phyloP scores from a whole-genome alignment of 768 basidiomycete species.

The Tephrocybe sp. region DNA sequence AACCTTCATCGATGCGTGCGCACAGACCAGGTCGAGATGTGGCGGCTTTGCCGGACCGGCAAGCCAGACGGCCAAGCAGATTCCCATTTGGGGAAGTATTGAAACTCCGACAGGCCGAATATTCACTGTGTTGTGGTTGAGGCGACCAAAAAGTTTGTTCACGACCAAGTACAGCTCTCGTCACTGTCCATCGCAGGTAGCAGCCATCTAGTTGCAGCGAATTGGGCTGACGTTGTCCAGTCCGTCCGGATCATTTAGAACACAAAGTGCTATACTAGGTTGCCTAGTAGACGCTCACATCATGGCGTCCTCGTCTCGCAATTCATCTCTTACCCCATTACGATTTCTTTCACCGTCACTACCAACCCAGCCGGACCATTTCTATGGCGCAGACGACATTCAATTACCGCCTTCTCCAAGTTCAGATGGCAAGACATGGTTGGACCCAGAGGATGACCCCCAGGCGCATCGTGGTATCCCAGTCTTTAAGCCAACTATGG shows the following conservation, averaged over 20 bases:
- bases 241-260: slow-evolving; percentile 4
- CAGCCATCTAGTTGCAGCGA: not conserved
- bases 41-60: slow-evolving; percentile 11
- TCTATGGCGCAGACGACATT: slow-evolving; percentile 59
- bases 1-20: no score
- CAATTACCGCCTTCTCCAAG: slow-evolving; percentile 58
- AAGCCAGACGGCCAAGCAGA: slow-evolving; percentile 5
- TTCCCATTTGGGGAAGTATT: slow-evolving; percentile 29
- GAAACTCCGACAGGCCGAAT: slow-evolving; percentile 24
- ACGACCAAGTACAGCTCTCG: slow-evolving; percentile 11
- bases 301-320: slow-evolving; percentile 35
- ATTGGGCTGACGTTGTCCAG: not conserved
- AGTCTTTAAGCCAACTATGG: slow-evolving; percentile 92
- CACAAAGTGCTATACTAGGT: slow-evolving; percentile 4
- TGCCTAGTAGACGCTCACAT: slow-evolving; percentile 10
- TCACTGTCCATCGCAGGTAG: slow-evolving; percentile 4
- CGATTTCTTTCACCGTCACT: slow-evolving; percentile 54
- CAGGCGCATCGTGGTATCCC: slow-evolving; percentile 87
- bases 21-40: slow-evolving; percentile 16
- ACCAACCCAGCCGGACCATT: slow-evolving; percentile 77
- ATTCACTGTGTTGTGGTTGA: slow-evolving; percentile 4
- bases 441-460: slow-evolving; percentile 79
- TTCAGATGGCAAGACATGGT: slow-evolving; percentile 61
- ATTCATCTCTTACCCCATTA: slow-evolving; percentile 43
- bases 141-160: slow-evolving; percentile 6